Percentiles rank a stretch among this genome's conserved stretches.
Conservation (phyloP, 169 alveolate species). For the Perkinsus olseni region DNA sequence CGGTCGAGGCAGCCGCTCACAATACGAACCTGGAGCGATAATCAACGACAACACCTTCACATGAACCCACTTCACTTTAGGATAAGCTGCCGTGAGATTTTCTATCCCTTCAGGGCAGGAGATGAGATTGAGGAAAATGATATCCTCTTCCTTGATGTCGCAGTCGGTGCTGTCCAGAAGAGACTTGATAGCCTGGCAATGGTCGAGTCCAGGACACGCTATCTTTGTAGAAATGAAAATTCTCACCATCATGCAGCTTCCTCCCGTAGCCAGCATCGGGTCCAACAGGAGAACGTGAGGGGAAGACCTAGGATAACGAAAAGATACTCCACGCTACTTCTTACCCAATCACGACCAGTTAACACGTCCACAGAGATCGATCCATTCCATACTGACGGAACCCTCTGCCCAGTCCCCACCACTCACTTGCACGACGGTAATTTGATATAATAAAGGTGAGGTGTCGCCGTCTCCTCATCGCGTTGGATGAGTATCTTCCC, state of each 20-base stretch:
- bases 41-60: neutral
- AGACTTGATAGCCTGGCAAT: neutral
- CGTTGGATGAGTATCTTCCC: conserved; percentile 41
- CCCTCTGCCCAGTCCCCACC: neutral
- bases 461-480: conserved; percentile 32
- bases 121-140: conserved; percentile 57
- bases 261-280: conserved; percentile 81
- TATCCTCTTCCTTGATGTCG: conserved; percentile 36
- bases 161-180: neutral
- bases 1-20: conserved; percentile 41
- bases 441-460: conserved; percentile 34
- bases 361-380: too few species aligned
- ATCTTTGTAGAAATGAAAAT: neutral
- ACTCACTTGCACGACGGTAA: conserved; percentile 39
- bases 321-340: neutral
- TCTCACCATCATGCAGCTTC: conserved; percentile 25
- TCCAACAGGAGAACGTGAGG: conserved; percentile 61
- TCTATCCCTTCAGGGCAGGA: conserved; percentile 60
- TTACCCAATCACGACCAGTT: neutral
- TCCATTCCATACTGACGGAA: too few species aligned
- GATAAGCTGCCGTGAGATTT: neutral
- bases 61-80: neutral
- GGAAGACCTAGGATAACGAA: neutral
- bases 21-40: neutral
- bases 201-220: neutral